Evolutionary conservation across 139 green algal genomes (phyloP).

Genomic region (Coelastrella sp.): DNA sequence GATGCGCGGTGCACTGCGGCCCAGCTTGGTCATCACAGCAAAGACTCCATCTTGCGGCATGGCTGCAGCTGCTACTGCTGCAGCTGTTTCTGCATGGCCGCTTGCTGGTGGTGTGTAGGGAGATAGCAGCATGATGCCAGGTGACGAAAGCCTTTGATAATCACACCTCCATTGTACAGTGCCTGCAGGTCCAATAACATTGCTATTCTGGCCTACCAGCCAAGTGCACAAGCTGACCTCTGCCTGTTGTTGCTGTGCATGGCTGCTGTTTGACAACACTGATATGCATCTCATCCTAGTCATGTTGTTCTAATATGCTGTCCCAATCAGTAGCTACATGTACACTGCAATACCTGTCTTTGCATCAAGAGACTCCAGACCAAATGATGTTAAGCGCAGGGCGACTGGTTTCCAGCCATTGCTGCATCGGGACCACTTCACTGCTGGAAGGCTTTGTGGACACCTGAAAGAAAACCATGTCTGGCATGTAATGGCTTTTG

Average conservation of each 20-base stretch:
- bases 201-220: no score
- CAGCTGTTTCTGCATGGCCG: not conserved
- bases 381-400: conserved; percentile 67
- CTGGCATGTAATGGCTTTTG: no score
- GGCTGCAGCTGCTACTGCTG: not conserved
- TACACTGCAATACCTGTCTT: not conserved
- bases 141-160: conserved; percentile 61
- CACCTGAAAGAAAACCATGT: conserved; percentile 17
- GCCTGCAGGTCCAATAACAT: no score
- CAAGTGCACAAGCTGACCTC: no score
- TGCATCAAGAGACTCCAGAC: conserved; percentile 66
- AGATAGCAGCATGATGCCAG: conserved; percentile 53
- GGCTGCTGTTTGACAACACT: conserved; percentile 4
- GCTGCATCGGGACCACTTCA: conserved; percentile 58
- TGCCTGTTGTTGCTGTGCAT: conserved; percentile 1
- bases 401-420: conserved; percentile 61
- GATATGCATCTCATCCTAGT: no score
- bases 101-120: not conserved
- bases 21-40: conserved; percentile 61
- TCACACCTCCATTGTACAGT: conserved; percentile 63
- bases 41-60: conserved; percentile 49
- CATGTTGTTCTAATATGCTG: no score
- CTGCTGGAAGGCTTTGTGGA: conserved; percentile 23
- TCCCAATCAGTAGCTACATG: no score
- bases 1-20: conserved; percentile 59